Percentiles rank a stretch among this genome's conserved stretches.
Evolutionary conservation across 164 flowering plant genomes (phyloP).

Genomic region (Vitis riparia): DNA sequence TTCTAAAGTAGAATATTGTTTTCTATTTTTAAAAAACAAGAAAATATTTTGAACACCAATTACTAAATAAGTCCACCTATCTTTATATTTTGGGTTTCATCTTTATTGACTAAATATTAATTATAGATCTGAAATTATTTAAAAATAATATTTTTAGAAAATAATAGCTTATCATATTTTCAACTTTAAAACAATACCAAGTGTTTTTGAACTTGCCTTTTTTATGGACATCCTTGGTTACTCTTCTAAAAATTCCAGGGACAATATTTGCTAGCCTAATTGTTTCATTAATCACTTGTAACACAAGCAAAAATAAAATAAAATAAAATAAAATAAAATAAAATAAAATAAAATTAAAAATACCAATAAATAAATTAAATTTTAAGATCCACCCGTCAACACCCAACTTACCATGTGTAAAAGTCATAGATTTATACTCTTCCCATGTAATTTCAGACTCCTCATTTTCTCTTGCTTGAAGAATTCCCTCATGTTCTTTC

Average conservation of each 20-base stretch:
- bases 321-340: too few relatives aligned
- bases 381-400: too few relatives aligned
- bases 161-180: too few relatives aligned
- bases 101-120: too few relatives aligned
- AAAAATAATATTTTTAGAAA: too few relatives aligned
- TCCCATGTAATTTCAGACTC: constrained; percentile 41
- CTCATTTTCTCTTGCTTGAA: constrained; percentile 22
- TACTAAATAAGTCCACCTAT: too few relatives aligned
- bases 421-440: constrained; percentile 51
- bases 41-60: too few relatives aligned
- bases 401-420: constrained; percentile 32
- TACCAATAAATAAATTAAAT: neutral
- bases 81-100: too few relatives aligned
- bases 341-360: too few relatives aligned
- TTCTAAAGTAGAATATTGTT: too few relatives aligned
- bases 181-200: neutral
- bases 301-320: neutral
- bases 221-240: constrained; percentile 28
- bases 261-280: constrained; percentile 44
- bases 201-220: constrained; percentile 25
- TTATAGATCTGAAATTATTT: too few relatives aligned
- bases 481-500: constrained; percentile 44
- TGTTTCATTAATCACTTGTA: constrained; percentile 46
- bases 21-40: too few relatives aligned
- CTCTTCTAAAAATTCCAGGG: constrained; percentile 42